phyloP scores from a whole-genome alignment of 805 yeast species.

The Kodamaea jinghongensis region DNA sequence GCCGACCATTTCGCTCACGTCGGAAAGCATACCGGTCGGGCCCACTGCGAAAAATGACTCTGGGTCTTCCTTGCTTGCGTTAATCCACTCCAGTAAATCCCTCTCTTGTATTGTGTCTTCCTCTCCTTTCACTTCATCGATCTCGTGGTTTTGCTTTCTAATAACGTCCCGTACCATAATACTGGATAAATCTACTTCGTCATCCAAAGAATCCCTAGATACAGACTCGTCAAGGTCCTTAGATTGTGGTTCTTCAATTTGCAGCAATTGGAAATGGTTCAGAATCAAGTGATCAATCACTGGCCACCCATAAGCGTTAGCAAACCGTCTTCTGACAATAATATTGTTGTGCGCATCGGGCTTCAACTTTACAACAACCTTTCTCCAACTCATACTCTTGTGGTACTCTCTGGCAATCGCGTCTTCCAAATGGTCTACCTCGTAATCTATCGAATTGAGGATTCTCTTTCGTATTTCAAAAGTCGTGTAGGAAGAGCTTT shows the following conservation, averaged over 20 bases:
- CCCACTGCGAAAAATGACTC: conserved; percentile 53
- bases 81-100: conserved; percentile 48
- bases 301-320: conserved; percentile 95
- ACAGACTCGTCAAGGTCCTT: not conserved
- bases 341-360: conserved; percentile 97
- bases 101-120: conserved; percentile 15
- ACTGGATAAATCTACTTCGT: conserved; percentile 24
- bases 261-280: conserved; percentile 50
- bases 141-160: conserved; percentile 31
- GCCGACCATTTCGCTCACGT: conserved; percentile 58
- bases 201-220: conserved; percentile 24
- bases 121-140: conserved; percentile 23
- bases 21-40: conserved; percentile 67
- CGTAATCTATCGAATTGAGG: conserved; percentile 26
- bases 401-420: conserved; percentile 89
- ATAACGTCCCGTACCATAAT: conserved; percentile 37
- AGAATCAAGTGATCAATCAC: conserved; percentile 79
- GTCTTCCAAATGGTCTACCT: conserved; percentile 60
- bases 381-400: conserved; percentile 80
- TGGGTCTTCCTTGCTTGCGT: conserved; percentile 31
- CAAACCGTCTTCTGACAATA: conserved; percentile 80
- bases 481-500: conserved; percentile 10
- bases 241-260: conserved; percentile 14
- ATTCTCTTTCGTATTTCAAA: conserved; percentile 17
- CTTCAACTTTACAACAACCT: conserved; percentile 76